A percentile compares a stretch with the other conserved stretches of the same genome.
phyloP scores from a whole-genome alignment of 2,329 filamentous ascomycete species.

The Penicillium sp. region DNA sequence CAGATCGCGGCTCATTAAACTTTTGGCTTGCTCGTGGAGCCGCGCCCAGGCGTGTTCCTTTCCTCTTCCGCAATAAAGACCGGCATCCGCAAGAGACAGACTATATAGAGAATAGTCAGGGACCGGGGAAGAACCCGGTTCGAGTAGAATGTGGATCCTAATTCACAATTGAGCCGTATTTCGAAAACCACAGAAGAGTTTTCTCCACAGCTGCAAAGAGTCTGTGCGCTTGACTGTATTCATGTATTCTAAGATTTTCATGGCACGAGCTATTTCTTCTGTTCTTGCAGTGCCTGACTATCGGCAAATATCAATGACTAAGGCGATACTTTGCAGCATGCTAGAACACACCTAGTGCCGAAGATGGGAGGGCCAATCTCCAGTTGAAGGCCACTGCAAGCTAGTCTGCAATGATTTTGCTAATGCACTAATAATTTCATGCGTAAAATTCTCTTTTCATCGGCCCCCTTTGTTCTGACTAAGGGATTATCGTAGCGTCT shows the following conservation, averaged over 20 bases:
- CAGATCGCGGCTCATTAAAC: slow-evolving; percentile 14
- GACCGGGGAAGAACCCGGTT: neutral
- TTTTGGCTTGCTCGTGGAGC: slow-evolving; percentile 8
- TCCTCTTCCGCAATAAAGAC: neutral
- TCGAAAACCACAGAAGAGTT: too few species aligned
- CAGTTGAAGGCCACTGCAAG: neutral
- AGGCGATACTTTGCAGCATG: neutral
- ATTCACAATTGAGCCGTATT: neutral
- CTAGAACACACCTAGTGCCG: neutral
- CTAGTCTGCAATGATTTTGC: neutral
- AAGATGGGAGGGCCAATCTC: neutral
- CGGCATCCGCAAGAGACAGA: neutral
- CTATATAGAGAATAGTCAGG: neutral
- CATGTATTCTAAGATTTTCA: neutral
- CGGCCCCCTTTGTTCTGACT: neutral
- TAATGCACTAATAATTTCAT: slow-evolving; percentile 6
- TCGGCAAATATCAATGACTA: slow-evolving; percentile 1
- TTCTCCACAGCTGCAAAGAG: too few species aligned
- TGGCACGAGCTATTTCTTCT: neutral
- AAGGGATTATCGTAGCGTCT: slow-evolving; percentile 1
- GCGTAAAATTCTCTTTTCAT: neutral
- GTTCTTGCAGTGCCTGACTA: neutral
- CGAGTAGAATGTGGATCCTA: slow-evolving; percentile 14
- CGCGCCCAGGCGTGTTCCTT: neutral
- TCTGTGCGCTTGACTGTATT: neutral